Base-by-base conservation (phyloP, 164 flowering plant genomes). In the Vitis labrusca region DNA sequence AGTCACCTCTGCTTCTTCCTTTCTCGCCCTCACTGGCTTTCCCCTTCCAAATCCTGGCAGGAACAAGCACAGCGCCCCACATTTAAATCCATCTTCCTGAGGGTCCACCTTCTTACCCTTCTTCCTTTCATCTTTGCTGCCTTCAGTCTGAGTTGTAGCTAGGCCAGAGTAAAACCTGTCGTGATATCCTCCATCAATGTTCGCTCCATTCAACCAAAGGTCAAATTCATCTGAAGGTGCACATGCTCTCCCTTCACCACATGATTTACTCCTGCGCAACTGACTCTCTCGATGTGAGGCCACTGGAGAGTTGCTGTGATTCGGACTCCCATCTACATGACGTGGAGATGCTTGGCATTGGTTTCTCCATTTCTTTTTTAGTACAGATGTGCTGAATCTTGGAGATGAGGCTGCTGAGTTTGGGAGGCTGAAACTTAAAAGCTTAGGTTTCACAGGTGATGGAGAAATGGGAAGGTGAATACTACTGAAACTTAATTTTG, bases 11-110 rank as follows among this genome's bases (percentile, higher is more conserved):
- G 61, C 65, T 47, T 70, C 76, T 63, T 68, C 76, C 67, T 71
- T 83, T 61, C 70, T 72, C 47, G 83, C 49, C 66, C 74, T 79
- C 56, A 85, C 85, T 50, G 84, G 80, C 72, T 84, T 90, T 17
- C 74, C 87, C 71, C 79, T 86, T 11, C 84, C 81, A 64, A 88
- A 85, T 7, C 83, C 84, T 3, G 91, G 92, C 13, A 86, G 67
- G 82, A 80, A 86, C 78, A 90, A 61, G 80, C 94, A 87, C 53
- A 84, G 68, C 0, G 90, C 85, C 0, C 91, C 80, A 37, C 94
- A 90, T 74, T 77, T 84, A 77, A 90, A 86, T 19, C 68, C 68
- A 2, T 78, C 81, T 0, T 77, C 80, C 3, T 11, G 2, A 5
- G 70, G 0, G 16, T 74, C 73, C n/a, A 52, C 52, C 9, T 48